Evolutionary conservation across 139 green algal genomes (phyloP).

Genomic region (Pedinophyceae sp.): DNA sequence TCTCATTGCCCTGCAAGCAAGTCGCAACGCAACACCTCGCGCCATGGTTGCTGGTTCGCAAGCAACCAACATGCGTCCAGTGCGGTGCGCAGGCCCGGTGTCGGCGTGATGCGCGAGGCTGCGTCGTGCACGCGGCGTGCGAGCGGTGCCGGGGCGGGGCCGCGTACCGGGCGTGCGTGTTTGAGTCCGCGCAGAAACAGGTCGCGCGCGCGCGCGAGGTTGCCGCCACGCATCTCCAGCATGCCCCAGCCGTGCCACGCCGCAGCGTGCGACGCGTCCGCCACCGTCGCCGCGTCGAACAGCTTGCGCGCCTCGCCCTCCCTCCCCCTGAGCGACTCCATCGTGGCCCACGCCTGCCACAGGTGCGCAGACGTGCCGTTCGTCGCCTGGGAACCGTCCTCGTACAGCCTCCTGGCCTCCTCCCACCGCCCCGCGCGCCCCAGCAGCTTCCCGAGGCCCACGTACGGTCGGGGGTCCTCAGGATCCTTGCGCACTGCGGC

Average conservation of each 20-base stretch:
- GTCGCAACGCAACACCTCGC: no score
- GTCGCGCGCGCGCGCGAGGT: slow-evolving; percentile 50
- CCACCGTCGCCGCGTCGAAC: slow-evolving; percentile 79
- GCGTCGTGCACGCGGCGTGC: no score
- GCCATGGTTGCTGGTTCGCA: neutral
- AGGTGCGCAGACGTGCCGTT: slow-evolving; percentile 58
- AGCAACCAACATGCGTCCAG: no score
- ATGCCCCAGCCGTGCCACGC: slow-evolving; percentile 94
- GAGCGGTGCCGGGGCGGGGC: slow-evolving; percentile 37
- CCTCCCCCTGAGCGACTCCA: slow-evolving; percentile 62
- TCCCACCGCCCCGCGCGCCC: slow-evolving; percentile 48
- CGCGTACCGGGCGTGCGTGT: neutral
- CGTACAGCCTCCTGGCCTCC: slow-evolving; percentile 72
- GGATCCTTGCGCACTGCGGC: slow-evolving; percentile 45
- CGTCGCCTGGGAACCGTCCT: slow-evolving; percentile 60
- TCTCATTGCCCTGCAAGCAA: slow-evolving; percentile 19
- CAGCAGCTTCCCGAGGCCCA: slow-evolving; percentile 69
- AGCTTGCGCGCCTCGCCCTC: slow-evolving; percentile 55
- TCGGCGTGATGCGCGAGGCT: slow-evolving; percentile 17
- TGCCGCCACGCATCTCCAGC: slow-evolving; percentile 78
- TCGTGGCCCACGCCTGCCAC: slow-evolving; percentile 78
- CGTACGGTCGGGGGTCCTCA: slow-evolving; percentile 73
- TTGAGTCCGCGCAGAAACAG: slow-evolving; percentile 26
- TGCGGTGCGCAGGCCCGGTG: neutral
- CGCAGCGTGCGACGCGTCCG: slow-evolving; percentile 62